Conservation (phyloP, 768 basidiomycete species). For the Lyophyllum decastes region DNA sequence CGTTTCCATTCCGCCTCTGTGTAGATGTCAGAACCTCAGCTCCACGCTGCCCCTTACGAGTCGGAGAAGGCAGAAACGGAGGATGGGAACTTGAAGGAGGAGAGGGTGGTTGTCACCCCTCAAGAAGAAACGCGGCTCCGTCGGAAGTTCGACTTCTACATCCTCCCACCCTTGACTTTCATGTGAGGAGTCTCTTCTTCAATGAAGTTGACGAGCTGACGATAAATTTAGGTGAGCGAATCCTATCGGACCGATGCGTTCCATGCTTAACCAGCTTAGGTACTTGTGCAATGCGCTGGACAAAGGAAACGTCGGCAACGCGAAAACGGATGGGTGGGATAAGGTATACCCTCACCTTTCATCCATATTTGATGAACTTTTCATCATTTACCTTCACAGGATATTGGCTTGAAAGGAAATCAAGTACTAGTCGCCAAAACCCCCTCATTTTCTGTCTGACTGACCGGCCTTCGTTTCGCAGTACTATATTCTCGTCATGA, state of each 20-base stretch:
- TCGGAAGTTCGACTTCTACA: conserved; percentile 41
- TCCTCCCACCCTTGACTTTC: conserved; percentile 44
- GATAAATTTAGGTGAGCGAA: background rate
- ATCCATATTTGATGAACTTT: background rate
- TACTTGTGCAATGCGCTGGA: conserved; percentile 51
- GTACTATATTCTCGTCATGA: conserved; percentile 52
- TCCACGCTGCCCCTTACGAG: conserved; percentile 17
- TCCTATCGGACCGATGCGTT: background rate
- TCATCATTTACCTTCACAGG: conserved; percentile 25
- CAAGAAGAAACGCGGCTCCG: conserved; percentile 26
- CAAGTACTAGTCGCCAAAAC: conserved; percentile 28
- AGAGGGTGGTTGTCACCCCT: conserved; percentile 16
- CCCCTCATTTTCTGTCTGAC: background rate
- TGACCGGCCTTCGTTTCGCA: conserved; percentile 11
- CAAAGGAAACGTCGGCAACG: conserved; percentile 53
- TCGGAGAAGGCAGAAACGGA: conserved; percentile 18
- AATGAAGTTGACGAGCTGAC: background rate
- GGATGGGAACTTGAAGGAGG: conserved; percentile 7
- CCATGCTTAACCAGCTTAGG: conserved; percentile 23
- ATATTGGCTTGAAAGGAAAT: conserved; percentile 44
- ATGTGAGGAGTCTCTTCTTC: conserved; percentile 30
- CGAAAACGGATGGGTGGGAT: conserved; percentile 54
- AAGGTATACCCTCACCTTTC: conserved; percentile 28
- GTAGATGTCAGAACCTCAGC: conserved; percentile 2
- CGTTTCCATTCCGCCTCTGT: background rate